These are phyloP conservation scores for Larix kaempferi DNA, from an alignment of 75 land plant species.

Conservation along the genomic window DNA sequence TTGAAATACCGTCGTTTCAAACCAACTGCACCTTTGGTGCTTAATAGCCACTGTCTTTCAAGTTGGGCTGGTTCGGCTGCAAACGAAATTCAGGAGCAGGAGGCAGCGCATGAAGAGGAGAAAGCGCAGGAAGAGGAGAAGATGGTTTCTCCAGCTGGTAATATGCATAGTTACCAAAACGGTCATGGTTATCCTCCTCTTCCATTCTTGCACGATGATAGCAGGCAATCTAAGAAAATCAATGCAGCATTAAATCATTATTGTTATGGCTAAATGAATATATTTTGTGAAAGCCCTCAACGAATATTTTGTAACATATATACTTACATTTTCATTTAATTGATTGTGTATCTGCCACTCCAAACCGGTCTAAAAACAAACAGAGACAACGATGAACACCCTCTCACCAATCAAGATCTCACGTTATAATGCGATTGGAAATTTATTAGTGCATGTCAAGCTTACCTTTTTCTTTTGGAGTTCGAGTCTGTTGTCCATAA, in stretches of 20 bases:
- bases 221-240: not conserved
- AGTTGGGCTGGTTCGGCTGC: slow-evolving; percentile 6
- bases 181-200: not conserved
- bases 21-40: not conserved
- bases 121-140: not conserved
- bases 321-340: not conserved
- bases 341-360: too few relatives aligned
- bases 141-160: not conserved
- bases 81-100: not conserved
- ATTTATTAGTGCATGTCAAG: too few relatives aligned
- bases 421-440: not conserved
- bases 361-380: too few relatives aligned
- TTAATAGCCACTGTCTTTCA: slow-evolving; percentile 7
- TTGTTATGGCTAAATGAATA: not conserved
- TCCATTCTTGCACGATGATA: not conserved
- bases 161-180: not conserved
- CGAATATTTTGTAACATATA: not conserved
- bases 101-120: not conserved
- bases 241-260: not conserved
- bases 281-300: not conserved
- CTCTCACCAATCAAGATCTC: too few relatives aligned
- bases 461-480: not conserved
- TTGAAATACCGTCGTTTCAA: not conserved
- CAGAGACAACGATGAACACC: too few relatives aligned
- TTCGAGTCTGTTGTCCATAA: not conserved